Evolutionary conservation across 306 rosid species (phyloP).

Genomic region (Amphicarpaea edgeworthii): DNA sequence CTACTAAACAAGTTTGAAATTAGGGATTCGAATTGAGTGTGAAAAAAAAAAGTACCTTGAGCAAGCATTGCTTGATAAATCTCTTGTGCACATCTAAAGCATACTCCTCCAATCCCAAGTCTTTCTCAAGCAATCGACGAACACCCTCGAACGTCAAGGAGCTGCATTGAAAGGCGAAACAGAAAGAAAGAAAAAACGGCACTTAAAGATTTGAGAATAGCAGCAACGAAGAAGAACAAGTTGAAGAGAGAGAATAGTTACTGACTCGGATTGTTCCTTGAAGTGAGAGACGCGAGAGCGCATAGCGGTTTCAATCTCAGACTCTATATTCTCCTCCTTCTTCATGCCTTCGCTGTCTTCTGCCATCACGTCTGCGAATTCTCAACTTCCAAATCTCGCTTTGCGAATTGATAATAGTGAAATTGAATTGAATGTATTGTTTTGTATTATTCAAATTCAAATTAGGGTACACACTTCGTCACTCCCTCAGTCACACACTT

Average conservation of each 20-base stretch:
- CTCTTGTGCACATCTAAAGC: conserved; percentile 87
- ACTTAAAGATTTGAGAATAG: background rate
- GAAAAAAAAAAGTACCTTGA: conserved; percentile 58
- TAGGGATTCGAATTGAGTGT: conserved; percentile 20
- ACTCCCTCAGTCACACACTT: background rate
- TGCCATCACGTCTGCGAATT: conserved; percentile 51
- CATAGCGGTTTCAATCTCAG: conserved; percentile 68
- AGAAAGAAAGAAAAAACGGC: conserved; percentile 10
- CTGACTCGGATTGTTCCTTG: conserved; percentile 86
- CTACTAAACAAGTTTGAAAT: background rate
- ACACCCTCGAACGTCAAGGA: conserved; percentile 93
- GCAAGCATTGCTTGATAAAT: conserved; percentile 77
- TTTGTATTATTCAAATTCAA: background rate
- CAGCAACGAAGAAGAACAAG: background rate
- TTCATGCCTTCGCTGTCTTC: conserved; percentile 46
- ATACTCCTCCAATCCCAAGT: conserved; percentile 67
- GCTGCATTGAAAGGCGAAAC: conserved; percentile 60
- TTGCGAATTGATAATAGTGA: background rate
- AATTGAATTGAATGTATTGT: background rate
- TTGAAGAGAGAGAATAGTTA: conserved; percentile 49
- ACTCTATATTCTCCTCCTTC: conserved; percentile 49
- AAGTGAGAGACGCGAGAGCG: conserved; percentile 70
- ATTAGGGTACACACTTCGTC: conserved; percentile 29
- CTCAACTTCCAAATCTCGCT: background rate
- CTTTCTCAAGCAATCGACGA: conserved; percentile 91